Evolutionary conservation across 1,284 basidiomycete species (phyloP), one percentile per base, ranked within the genome.

Genomic region (Neolentinus lepideus): DNA sequence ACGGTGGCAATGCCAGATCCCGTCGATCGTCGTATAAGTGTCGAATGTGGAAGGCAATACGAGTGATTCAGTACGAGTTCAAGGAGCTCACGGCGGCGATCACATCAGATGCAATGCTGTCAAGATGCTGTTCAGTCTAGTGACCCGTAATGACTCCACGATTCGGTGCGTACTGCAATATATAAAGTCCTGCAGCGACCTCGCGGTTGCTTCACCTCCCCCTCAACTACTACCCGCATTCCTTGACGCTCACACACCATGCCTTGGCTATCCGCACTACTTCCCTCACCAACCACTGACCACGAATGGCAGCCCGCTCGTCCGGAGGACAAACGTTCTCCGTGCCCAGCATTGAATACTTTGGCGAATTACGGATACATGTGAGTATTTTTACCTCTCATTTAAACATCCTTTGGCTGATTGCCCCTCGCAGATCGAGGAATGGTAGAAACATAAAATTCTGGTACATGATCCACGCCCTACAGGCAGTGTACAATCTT

Each of bases 291-390:
- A 6, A 10, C 22, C 25, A 26, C 22, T 12, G 47, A 29, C 24
- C 47, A 50, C 25, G n/a, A 3, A 8, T 50, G 14, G 14, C 47
- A 22, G 12, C 24, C 6, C 12, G 47, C 26, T 29, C 25, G 51
- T 19, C 27, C 33, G 3, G 33, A 14, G 4, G 68, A 69, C 29
- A 69, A 66, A 47, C 72, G 77, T 11, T 72, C 75, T 35, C 76
- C 77, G 10, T 79, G 77, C 57, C 77, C 77, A 22, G 77, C 74
- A 14, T 62, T 78, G 53, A 75, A 79, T 54, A 60, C 74, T 0
- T 67, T 81, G 35, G 72, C 80, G 45, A 74, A 82, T 66, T 74
- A 78, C 62, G 71, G 69, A 3, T 73, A 72, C 56, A 61, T 75
- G 73, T 75, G 61, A 54, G 69, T 63, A 38, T 24, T 8, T n/a